These are phyloP conservation scores for Lentinula sp. DNA, from an alignment of 768 basidiomycete species.

Conservation along the genomic window DNA sequence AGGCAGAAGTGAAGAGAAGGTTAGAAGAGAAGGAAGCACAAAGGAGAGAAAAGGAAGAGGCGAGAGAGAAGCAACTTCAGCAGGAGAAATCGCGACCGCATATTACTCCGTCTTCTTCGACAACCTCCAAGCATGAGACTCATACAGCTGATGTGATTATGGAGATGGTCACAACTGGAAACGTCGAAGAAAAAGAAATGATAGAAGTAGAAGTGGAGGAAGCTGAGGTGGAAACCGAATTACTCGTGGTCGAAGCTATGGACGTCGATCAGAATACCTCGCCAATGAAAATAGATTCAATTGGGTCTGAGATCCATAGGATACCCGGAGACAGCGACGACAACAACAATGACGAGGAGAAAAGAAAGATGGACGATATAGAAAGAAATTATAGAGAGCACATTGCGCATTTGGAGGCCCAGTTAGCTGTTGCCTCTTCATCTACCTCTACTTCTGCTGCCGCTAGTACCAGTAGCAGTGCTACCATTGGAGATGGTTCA, in stretches of 20 bases:
- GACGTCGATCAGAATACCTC: background rate
- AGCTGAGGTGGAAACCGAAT: background rate
- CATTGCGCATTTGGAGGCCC: conserved; percentile 1
- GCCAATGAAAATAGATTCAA: background rate
- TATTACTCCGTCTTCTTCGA: background rate
- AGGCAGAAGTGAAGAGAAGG: conserved; percentile 57
- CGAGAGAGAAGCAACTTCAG: conserved; percentile 24
- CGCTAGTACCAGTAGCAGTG: background rate
- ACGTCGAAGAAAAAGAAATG: background rate
- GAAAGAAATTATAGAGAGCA: background rate
- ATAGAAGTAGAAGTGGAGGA: background rate
- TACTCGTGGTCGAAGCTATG: background rate
- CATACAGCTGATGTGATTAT: background rate
- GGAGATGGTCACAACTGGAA: background rate
- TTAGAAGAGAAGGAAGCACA: conserved; percentile 66
- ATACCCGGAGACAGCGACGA: background rate
- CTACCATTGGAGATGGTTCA: background rate
- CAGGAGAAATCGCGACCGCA: conserved; percentile 4
- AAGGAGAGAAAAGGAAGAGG: conserved; percentile 47
- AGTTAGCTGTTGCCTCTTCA: background rate
- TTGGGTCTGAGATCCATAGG: background rate
- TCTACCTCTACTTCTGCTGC: background rate
- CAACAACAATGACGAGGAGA: background rate
- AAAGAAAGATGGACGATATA: background rate
- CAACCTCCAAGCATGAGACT: background rate